Evolutionary conservation across 1,139 yeast genomes (phyloP).

Genomic region (Diutina siamensis): DNA sequence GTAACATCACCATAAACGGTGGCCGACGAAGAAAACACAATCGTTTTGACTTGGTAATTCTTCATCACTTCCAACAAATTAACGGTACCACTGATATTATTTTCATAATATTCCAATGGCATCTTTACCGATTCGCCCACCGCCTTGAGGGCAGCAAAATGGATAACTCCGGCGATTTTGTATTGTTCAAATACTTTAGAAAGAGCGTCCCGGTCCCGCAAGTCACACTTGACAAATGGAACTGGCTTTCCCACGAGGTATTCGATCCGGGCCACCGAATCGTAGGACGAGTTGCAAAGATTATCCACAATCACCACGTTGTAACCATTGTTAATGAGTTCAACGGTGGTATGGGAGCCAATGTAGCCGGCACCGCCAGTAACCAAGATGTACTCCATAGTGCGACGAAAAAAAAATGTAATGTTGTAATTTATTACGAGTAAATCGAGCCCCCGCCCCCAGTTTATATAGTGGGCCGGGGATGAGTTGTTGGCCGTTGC

Average conservation of each 20-base stretch:
- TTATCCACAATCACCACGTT: conserved; percentile 66
- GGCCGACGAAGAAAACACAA: conserved; percentile 73
- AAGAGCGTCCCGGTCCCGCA: conserved; percentile 39
- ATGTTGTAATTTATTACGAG: not conserved
- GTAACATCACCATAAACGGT: conserved; percentile 83
- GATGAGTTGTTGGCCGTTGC: not conserved
- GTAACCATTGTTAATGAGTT: conserved; percentile 51
- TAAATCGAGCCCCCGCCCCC: not conserved
- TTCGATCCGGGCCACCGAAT: conserved; percentile 58
- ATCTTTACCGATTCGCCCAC: conserved; percentile 71
- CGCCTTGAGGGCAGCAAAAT: conserved; percentile 81
- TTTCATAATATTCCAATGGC: conserved; percentile 63
- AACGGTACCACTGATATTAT: conserved; percentile 59
- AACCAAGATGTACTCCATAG: conserved; percentile 41
- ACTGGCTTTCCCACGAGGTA: conserved; percentile 35
- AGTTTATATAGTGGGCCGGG: not conserved
- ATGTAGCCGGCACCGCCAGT: conserved; percentile 88
- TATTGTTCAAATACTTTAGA: conserved; percentile 36
- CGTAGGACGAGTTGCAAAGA: conserved; percentile 55
- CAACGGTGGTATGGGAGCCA: conserved; percentile 72
- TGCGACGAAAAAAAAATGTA: not conserved
- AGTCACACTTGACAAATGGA: conserved; percentile 51
- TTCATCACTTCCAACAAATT: conserved; percentile 45
- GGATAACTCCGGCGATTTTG: conserved; percentile 53
- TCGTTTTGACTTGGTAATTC: conserved; percentile 32